Percentiles rank a stretch among this genome's conserved stretches.
These are phyloP conservation scores for Vaccinium macrocarpon DNA, from an alignment of 148 eudicot genomes.

Conservation along the genomic window DNA sequence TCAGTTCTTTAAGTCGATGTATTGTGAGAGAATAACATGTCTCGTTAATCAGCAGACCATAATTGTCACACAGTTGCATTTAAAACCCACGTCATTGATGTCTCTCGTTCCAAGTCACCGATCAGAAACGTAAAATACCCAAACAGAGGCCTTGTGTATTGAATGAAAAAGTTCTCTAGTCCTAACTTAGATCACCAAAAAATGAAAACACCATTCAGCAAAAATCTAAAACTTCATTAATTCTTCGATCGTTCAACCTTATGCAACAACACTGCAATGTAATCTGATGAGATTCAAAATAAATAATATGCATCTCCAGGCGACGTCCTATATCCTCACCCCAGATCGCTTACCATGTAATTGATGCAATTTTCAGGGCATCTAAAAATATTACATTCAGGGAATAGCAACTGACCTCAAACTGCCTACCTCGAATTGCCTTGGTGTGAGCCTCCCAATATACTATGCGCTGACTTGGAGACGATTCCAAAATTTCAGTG, in stretches of 20 bases:
- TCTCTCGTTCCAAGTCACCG: not conserved
- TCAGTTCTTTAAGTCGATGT: too few species aligned
- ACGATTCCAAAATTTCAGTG: not conserved
- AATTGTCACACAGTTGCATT: not conserved
- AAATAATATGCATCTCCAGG: not conserved
- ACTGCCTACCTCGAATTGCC: not conserved
- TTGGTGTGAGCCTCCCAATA: not conserved
- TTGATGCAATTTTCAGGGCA: not conserved
- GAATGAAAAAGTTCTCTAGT: not conserved
- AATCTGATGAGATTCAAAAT: not conserved
- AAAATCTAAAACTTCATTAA: not conserved
- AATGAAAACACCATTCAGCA: not conserved
- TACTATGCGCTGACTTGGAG: not conserved
- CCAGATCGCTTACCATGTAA: not conserved
- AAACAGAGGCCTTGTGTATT: not conserved
- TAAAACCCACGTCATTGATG: not conserved
- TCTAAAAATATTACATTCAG: not conserved
- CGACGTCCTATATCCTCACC: not conserved
- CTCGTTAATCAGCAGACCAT: not conserved
- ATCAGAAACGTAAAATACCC: not conserved
- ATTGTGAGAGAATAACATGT: too few species aligned
- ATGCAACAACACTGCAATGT: not conserved
- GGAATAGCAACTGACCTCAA: constrained; percentile 4
- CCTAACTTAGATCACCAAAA: not conserved
- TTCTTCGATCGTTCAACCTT: not conserved